Percentiles rank a stretch among this genome's conserved stretches.
Conservation (phyloP, 495 filamentous ascomycete genomes). For the Zalerion maritima region DNA sequence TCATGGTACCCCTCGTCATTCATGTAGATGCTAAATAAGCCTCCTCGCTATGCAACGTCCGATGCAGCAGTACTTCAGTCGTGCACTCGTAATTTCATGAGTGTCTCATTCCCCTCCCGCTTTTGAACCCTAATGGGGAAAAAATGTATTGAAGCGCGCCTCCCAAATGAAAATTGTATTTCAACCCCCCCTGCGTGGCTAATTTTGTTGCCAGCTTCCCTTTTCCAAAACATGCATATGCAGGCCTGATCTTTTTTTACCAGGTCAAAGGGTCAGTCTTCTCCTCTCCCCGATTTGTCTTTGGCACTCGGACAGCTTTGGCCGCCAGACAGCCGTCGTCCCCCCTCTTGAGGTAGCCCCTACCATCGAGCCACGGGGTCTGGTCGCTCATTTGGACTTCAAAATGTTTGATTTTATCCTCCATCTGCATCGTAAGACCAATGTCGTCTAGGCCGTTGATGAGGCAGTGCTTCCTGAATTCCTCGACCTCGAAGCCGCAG, state of each 20-base stretch:
- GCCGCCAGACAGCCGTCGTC: constrained; percentile 54
- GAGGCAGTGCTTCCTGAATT: constrained; percentile 87
- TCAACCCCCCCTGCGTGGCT: too few relatives aligned
- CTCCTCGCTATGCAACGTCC: too few relatives aligned
- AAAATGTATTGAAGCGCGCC: too few relatives aligned
- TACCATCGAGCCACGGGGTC: constrained; percentile 89
- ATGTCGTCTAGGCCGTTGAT: constrained; percentile 95
- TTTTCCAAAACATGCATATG: too few relatives aligned
- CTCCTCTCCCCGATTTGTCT: constrained; percentile 77
- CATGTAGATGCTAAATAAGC: too few relatives aligned
- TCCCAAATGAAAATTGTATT: too few relatives aligned
- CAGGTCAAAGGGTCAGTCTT: constrained; percentile 84
- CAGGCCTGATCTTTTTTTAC: constrained; percentile 41
- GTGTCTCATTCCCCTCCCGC: too few relatives aligned
- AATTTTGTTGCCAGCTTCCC: too few relatives aligned
- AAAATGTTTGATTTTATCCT: constrained; percentile 73
- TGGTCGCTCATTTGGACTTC: constrained; percentile 60
- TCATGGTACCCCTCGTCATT: too few relatives aligned
- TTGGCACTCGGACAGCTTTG: constrained; percentile 75
- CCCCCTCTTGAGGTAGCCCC: constrained; percentile 62
- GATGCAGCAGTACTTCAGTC: too few relatives aligned
- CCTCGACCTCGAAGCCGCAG: constrained; percentile 70
- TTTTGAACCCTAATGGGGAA: too few relatives aligned
- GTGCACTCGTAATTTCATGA: too few relatives aligned
- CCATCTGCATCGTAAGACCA: constrained; percentile 81